Evolutionary conservation across 2,329 filamentous ascomycete genomes (phyloP).

Genomic region (Amauroascus verrucosus): DNA sequence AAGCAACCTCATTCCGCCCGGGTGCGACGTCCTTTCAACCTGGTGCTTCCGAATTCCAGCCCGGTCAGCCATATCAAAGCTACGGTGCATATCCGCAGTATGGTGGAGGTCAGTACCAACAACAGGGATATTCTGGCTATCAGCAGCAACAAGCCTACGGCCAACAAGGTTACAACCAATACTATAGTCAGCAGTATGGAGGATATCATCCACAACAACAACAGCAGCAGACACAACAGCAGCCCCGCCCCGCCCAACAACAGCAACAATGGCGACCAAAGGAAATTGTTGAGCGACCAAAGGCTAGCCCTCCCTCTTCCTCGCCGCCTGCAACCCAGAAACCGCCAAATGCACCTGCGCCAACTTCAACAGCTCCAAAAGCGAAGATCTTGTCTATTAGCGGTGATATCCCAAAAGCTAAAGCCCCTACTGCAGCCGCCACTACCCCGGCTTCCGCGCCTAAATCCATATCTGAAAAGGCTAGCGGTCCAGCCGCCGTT

Average conservation of each 20-base stretch:
- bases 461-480: constrained; percentile 43
- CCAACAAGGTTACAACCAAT: constrained; percentile 40
- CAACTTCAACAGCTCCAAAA: constrained; percentile 39
- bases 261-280: constrained; percentile 34
- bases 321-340: constrained; percentile 41
- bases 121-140: constrained; percentile 44
- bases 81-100: constrained; percentile 46
- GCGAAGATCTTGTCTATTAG: constrained; percentile 54
- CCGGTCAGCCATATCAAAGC: constrained; percentile 57
- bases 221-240: constrained; percentile 31
- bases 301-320: constrained; percentile 20
- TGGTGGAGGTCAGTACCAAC: constrained; percentile 31
- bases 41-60: constrained; percentile 58
- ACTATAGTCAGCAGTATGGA: constrained; percentile 35
- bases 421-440: constrained; percentile 62
- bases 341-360: constrained; percentile 32
- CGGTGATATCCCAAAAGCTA: constrained; percentile 51
- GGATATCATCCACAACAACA: constrained; percentile 32
- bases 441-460: constrained; percentile 36
- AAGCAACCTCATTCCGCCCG: constrained; percentile 51
- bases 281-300: constrained; percentile 14
- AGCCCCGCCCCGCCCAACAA: constrained; percentile 32
- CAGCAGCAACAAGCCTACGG: constrained; percentile 28
- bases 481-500: constrained; percentile 39
- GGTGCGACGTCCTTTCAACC: constrained; percentile 63